Evolutionary conservation across 129 eudicot species (phyloP).

Genomic region (Pseudognaphalium luteoalbum): DNA sequence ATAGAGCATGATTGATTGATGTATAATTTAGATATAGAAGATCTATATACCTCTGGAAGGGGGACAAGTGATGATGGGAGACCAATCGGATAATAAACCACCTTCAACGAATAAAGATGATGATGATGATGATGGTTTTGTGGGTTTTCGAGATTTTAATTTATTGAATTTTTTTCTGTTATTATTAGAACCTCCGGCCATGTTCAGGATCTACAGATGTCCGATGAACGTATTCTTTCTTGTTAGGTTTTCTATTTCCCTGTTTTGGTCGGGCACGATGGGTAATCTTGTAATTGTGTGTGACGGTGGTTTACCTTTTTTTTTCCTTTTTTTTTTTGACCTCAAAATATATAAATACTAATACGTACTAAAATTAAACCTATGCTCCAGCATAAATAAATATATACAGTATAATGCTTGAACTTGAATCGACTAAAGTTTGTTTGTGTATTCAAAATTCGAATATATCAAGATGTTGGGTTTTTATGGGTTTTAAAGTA

Average conservation of each 20-base stretch:
- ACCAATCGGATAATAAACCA: conserved; percentile 72
- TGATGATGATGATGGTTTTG: conserved; percentile 24
- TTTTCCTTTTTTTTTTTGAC: no score
- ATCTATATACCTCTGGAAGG: conserved; percentile 48
- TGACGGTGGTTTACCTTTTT: neutral
- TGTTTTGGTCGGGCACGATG: conserved; percentile 7
- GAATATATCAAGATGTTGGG: no score
- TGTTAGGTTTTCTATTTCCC: neutral
- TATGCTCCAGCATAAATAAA: no score
- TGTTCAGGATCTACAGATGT: conserved; percentile 12
- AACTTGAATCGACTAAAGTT: no score
- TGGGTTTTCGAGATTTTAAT: conserved; percentile 36
- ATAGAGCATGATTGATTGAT: neutral
- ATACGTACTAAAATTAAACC: no score
- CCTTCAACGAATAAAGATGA: conserved; percentile 63
- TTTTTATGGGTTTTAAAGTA: no score
- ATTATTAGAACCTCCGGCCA: conserved; percentile 58
- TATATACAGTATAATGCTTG: no score
- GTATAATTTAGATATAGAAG: neutral
- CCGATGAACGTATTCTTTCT: conserved; percentile 13
- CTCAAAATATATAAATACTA: no score
- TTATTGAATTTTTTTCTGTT: conserved; percentile 36
- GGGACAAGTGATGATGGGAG: conserved; percentile 42
- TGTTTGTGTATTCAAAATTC: no score
- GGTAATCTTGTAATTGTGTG: conserved; percentile 5